These are phyloP conservation scores for Fusarium continuum DNA, from an alignment of 2,329 filamentous ascomycete genomes.

Conservation along the genomic window DNA sequence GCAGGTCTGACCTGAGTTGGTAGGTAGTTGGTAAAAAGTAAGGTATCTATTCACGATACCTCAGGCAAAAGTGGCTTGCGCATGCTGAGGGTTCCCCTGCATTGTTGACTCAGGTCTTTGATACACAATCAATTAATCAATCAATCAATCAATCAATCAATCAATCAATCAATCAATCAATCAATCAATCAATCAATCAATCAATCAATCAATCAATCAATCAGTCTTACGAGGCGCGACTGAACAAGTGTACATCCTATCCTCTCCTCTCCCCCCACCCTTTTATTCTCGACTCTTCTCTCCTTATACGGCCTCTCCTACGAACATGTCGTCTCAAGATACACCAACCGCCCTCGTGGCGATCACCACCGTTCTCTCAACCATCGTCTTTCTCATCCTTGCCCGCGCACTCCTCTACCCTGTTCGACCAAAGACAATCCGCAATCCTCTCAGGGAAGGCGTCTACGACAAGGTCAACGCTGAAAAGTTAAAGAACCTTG, in stretches of 20 bases:
- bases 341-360: conserved; percentile 46
- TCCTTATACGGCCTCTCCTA: not conserved
- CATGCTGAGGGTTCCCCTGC: not conserved
- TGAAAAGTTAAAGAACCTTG: conserved; percentile 50
- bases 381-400: conserved; percentile 51
- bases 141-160: too few species aligned
- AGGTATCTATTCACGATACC: too few species aligned
- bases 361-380: conserved; percentile 54
- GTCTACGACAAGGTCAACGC: conserved; percentile 48
- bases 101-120: not conserved
- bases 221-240: conserved; percentile 1
- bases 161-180: too few species aligned
- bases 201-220: too few species aligned
- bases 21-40: too few species aligned
- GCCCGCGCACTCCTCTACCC: conserved; percentile 53
- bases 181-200: too few species aligned
- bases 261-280: not conserved
- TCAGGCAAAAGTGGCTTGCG: not conserved
- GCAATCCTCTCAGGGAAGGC: conserved; percentile 56
- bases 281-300: not conserved
- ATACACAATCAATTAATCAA: conserved; percentile 8
- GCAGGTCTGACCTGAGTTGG: too few species aligned
- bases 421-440: conserved; percentile 51
- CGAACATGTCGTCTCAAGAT: conserved; percentile 24
- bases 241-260: conserved; percentile 12